Percentiles rank a stretch among this genome's conserved stretches.
phyloP scores from a whole-genome alignment of 2,329 filamentous ascomycete genomes.

The Sporothrix euskadiensis region DNA sequence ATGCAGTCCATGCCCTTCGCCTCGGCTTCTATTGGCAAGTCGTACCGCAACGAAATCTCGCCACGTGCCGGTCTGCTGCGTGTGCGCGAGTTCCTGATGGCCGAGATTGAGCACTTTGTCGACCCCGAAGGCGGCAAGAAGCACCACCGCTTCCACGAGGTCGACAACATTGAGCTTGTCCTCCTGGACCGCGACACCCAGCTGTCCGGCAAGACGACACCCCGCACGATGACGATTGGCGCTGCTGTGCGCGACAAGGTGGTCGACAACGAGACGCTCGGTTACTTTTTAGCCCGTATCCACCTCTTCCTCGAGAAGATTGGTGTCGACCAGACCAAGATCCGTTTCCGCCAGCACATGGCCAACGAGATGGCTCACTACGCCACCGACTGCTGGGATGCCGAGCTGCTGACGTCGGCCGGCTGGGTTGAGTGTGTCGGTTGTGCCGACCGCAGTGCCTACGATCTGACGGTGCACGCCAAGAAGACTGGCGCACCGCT shows the following conservation, averaged over 20 bases:
- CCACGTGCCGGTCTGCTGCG: conserved; percentile 86
- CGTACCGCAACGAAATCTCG: conserved; percentile 97
- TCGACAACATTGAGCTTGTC: conserved; percentile 79
- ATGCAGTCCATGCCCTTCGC: conserved; percentile 94
- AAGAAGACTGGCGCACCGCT: conserved; percentile 89
- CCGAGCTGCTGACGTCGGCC: conserved; percentile 84
- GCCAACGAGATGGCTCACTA: conserved; percentile 78
- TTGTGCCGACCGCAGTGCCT: conserved; percentile 84
- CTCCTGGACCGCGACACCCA: conserved; percentile 85
- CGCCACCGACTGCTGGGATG: conserved; percentile 96
- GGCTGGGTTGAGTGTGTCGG: conserved; percentile 99
- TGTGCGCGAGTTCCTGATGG: conserved; percentile 97
- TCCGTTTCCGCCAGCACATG: conserved; percentile 98
- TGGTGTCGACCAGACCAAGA: conserved; percentile 81
- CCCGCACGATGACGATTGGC: conserved; percentile 74
- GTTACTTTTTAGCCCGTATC: conserved; percentile 95
- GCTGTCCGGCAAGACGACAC: conserved; percentile 77
- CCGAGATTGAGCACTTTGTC: conserved; percentile 98
- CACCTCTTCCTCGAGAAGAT: conserved; percentile 86
- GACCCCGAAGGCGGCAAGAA: conserved; percentile 95
- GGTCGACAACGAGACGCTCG: conserved; percentile 96
- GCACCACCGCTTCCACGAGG: conserved; percentile 81
- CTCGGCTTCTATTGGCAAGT: conserved; percentile 95
- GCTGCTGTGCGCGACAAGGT: conserved; percentile 79
- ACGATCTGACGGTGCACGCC: conserved; percentile 87